Conservation (phyloP, 2,329 filamentous ascomycete genomes). For the Leptographium galeiforme region DNA sequence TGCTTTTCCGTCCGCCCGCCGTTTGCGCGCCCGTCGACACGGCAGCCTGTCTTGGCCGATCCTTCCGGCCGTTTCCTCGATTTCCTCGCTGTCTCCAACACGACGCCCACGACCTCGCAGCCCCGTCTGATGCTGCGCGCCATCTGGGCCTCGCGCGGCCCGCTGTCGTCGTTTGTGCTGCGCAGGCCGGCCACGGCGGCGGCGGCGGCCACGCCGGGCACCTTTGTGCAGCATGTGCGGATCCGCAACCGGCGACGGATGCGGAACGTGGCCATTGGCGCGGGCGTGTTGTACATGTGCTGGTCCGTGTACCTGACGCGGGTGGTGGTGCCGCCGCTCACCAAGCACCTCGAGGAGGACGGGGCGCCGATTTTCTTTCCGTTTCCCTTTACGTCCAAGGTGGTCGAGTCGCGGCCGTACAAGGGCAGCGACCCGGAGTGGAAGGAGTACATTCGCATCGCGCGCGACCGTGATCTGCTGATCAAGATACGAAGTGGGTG, state of each 20-base stretch:
- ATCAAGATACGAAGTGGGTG: conserved; percentile 33
- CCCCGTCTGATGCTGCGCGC: conserved; percentile 9
- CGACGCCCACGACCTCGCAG: not conserved
- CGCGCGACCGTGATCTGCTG: conserved; percentile 34
- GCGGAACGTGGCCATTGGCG: conserved; percentile 10
- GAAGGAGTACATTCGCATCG: conserved; percentile 45
- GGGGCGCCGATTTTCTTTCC: conserved; percentile 42
- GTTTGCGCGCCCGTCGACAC: no score
- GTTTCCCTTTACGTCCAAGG: conserved; percentile 43
- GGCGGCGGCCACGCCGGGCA: not conserved
- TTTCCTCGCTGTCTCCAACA: not conserved
- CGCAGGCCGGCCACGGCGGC: not conserved
- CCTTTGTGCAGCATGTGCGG: conserved; percentile 8
- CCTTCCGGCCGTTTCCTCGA: not conserved
- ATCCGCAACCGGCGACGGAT: conserved; percentile 7
- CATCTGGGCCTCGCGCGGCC: conserved; percentile 5
- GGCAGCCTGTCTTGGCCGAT: no score
- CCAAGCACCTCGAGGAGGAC: conserved; percentile 12
- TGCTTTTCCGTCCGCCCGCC: no score
- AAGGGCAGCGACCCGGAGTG: conserved; percentile 48
- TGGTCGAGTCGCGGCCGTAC: conserved; percentile 36
- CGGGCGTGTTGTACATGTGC: conserved; percentile 9
- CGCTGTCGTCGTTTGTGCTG: conserved; percentile 3
- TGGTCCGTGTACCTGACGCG: conserved; percentile 23
- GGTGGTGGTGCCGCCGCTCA: conserved; percentile 29